Conservation (phyloP, 1,139 yeast species). For the Arxiozyma bovina region DNA sequence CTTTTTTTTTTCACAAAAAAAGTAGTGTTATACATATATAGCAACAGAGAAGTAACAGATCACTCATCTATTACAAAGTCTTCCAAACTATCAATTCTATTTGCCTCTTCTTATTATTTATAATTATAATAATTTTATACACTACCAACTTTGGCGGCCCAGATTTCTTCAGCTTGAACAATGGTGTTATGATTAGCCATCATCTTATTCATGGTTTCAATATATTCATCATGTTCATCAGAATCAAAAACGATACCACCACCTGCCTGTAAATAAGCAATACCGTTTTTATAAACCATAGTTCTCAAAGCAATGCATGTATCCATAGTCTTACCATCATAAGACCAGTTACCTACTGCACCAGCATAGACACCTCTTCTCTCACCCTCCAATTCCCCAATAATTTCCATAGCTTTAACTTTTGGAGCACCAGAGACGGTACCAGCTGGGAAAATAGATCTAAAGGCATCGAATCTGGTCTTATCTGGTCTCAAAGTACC, state of each 20-base stretch:
- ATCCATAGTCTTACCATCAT: constrained; percentile 86
- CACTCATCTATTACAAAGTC: background rate
- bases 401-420: constrained; percentile 91
- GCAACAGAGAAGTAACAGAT: too few species aligned
- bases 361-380: constrained; percentile 97
- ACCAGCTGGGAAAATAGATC: constrained; percentile 97
- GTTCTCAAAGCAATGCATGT: constrained; percentile 96
- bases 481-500: constrained; percentile 78
- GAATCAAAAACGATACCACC: constrained; percentile 96
- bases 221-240: constrained; percentile 88
- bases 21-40: background rate
- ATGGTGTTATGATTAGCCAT: constrained; percentile 84
- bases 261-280: constrained; percentile 93
- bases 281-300: constrained; percentile 86
- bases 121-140: background rate
- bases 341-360: constrained; percentile 98
- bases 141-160: constrained; percentile 38
- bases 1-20: too few species aligned
- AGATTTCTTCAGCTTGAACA: constrained; percentile 77
- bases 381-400: constrained; percentile 80
- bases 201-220: constrained; percentile 97
- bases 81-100: background rate
- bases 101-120: background rate
- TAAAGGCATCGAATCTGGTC: constrained; percentile 89
- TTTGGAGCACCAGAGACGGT: constrained; percentile 98